Evolutionary conservation across 768 basidiomycete genomes (phyloP).

Genomic region (Podaxis pistillaris): DNA sequence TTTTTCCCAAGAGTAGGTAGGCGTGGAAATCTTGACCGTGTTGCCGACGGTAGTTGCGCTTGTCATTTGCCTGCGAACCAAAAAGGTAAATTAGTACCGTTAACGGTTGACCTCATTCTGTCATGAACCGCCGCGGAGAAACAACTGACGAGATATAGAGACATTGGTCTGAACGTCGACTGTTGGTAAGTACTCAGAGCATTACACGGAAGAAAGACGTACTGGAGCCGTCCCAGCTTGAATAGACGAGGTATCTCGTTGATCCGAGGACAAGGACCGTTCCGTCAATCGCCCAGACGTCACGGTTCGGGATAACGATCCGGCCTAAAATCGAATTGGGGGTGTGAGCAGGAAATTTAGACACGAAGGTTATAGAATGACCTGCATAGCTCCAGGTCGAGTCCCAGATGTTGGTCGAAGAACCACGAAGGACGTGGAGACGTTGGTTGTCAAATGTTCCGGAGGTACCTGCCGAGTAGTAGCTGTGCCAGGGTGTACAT

Average conservation of each 20-base stretch:
- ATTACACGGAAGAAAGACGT: slow-evolving; percentile 5
- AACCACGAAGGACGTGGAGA: slow-evolving; percentile 29
- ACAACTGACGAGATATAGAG: slow-evolving; percentile 24
- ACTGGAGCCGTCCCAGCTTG: slow-evolving; percentile 31
- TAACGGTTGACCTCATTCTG: background rate
- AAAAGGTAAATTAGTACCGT: background rate
- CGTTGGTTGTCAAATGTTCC: slow-evolving; percentile 32
- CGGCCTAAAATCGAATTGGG: slow-evolving; percentile 19
- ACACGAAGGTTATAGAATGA: slow-evolving; percentile 1
- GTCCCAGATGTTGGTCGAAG: slow-evolving; percentile 31
- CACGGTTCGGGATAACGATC: slow-evolving; percentile 29
- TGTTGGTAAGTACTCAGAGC: background rate
- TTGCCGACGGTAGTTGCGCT: slow-evolving; percentile 28
- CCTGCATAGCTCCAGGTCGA: slow-evolving; percentile 31
- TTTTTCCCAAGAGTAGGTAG: slow-evolving; percentile 30
- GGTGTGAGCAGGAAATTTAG: background rate
- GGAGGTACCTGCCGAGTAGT: slow-evolving; percentile 30
- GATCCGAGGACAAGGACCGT: slow-evolving; percentile 26
- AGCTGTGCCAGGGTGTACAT: slow-evolving; percentile 16
- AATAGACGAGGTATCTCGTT: slow-evolving; percentile 30
- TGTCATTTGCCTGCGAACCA: slow-evolving; percentile 21
- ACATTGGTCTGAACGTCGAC: slow-evolving; percentile 27
- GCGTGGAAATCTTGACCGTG: slow-evolving; percentile 31
- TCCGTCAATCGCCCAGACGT: slow-evolving; percentile 35
- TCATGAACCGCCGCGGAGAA: background rate